These are phyloP conservation scores for Thamnidium elegans DNA, from an alignment of 192 early-diverging fungal species.

Conservation along the genomic window DNA sequence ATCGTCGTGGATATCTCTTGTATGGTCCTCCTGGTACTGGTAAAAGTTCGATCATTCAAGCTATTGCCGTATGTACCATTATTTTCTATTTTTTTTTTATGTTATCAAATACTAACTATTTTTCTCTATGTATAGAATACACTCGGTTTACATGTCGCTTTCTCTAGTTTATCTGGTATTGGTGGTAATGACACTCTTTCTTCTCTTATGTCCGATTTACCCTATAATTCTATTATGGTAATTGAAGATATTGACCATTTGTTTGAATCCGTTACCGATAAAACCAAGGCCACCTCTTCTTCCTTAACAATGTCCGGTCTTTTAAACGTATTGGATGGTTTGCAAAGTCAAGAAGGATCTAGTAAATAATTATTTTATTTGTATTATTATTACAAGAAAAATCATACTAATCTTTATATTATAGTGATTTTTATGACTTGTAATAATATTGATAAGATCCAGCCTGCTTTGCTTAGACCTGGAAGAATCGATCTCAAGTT, in stretches of 20 bases:
- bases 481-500: slow-evolving; percentile 48
- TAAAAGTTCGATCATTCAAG: slow-evolving; percentile 50
- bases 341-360: slow-evolving; percentile 46
- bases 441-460: slow-evolving; percentile 45
- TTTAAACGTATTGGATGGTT: slow-evolving; percentile 50
- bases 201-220: slow-evolving; percentile 36
- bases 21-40: slow-evolving; percentile 55
- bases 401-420: background rate
- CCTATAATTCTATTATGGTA: slow-evolving; percentile 44
- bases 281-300: background rate
- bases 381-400: background rate
- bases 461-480: slow-evolving; percentile 49
- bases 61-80: slow-evolving; percentile 39
- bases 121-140: slow-evolving; percentile 19
- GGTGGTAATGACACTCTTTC: slow-evolving; percentile 38
- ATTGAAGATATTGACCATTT: slow-evolving; percentile 50
- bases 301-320: slow-evolving; percentile 42
- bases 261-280: background rate
- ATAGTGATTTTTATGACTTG: slow-evolving; percentile 50
- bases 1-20: slow-evolving; percentile 50
- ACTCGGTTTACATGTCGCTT: slow-evolving; percentile 37
- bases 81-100: background rate
- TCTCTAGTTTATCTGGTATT: slow-evolving; percentile 41
- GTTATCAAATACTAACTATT: background rate
- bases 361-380: slow-evolving; percentile 13